phyloP scores from a whole-genome alignment of 352 stramenopile species.

The Phytophthora europaea region DNA sequence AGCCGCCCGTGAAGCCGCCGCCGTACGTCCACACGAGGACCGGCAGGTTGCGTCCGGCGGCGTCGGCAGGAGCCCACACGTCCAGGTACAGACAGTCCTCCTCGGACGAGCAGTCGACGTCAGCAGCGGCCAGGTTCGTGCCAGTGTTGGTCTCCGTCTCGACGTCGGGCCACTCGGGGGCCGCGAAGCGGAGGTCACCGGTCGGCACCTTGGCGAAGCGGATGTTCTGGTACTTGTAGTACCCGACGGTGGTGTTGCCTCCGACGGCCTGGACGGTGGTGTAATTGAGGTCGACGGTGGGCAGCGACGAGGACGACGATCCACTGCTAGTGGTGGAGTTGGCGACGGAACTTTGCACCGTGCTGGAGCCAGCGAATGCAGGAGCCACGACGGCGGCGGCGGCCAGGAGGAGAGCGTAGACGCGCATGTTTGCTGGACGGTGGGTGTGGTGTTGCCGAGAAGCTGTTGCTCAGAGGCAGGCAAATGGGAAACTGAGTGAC shows the following conservation, averaged over 20 bases:
- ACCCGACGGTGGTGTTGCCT: conserved; percentile 36
- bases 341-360: conserved; percentile 2
- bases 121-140: conserved; percentile 31
- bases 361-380: conserved; percentile 11
- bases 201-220: conserved; percentile 37
- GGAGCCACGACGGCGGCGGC: conserved; percentile 8
- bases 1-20: conserved; percentile 33
- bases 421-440: conserved; percentile 8
- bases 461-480: background rate
- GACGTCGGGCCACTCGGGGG: conserved; percentile 24
- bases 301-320: conserved; percentile 12
- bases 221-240: conserved; percentile 53
- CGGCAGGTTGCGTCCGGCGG: conserved; percentile 31
- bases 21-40: conserved; percentile 48
- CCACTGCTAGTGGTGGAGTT: conserved; percentile 8
- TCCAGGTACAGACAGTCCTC: conserved; percentile 52
- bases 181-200: conserved; percentile 37
- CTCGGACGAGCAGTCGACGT: conserved; percentile 21
- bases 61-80: conserved; percentile 38
- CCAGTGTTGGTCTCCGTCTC: conserved; percentile 38
- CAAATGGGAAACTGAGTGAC: conserved; percentile 11
- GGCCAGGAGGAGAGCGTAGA: conserved; percentile 21
- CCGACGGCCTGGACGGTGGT: conserved; percentile 32
- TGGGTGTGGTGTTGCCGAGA: background rate
- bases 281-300: conserved; percentile 38